Evolutionary conservation across 2,329 filamentous ascomycete species (phyloP), one percentile per base, ranked within the genome.

Genomic region (Diaporthe vaccinii): DNA sequence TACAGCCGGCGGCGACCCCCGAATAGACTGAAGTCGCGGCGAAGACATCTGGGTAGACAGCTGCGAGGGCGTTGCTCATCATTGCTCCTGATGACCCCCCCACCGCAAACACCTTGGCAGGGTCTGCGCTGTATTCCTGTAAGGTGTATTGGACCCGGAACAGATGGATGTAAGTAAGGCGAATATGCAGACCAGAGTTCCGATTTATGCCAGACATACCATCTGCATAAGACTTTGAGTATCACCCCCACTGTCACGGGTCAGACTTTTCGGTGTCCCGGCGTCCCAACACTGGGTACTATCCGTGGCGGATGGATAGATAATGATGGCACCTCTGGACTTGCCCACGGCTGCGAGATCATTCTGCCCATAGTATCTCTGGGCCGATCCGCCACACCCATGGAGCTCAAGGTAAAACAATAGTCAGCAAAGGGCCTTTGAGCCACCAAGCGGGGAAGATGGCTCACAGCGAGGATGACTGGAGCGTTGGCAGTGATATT

Each of bases 51-150:
- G 82, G 82, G 67, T 83, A 83, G 1, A 79, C 79, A 3, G 81
- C 82, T 8, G 80, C 81, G 34, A 83, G 65, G 39, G 80, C 79
- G 74, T 83, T 82, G 68, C 83, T 84, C 84, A 85, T 85, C 82
- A 85, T 85, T 28, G 80, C 83, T 4, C 84, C 84, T 1, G 83
- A 84, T 2, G 80, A 82, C 5, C 79, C 78, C 28, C 88, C 88
- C 22, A 87, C 88, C 20, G 85, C 85, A 74, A 85, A 90, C 15
- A 90, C 87, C 49, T 83, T 83, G 69, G 79, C 80, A 28, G 84
- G 77, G 79, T 90, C 85, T 51, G 82, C 88, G 5, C 79, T 81
- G 81, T 89, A 89, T 76, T 84, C 85, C n/a, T 78, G 77, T 10
- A 90, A 78, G 4, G 87, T 39, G 15, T 68, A 51, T 22, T 68